Percentiles rank a stretch among this genome's conserved stretches.
phyloP scores from a whole-genome alignment of 345 rosid genomes.

The Diplotaxis tenuifolia region DNA sequence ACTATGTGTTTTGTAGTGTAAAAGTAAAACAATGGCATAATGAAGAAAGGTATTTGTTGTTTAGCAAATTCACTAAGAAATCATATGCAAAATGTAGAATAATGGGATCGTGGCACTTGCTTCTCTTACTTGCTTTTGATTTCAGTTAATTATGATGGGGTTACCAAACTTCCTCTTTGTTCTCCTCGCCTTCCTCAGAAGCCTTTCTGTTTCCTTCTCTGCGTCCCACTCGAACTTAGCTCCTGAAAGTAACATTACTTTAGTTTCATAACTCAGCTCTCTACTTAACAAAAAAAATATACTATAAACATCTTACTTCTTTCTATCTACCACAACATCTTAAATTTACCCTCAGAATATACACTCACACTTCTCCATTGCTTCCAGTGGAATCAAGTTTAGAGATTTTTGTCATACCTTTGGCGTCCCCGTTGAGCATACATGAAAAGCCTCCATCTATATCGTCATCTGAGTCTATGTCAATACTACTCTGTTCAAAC shows the following conservation, averaged over 20 bases:
- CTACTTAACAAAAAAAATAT: background rate
- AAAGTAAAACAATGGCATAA: background rate
- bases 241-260: conserved; percentile 17
- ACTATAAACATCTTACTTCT: background rate
- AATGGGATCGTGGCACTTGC: background rate
- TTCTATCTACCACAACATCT: background rate
- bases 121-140: conserved; percentile 13
- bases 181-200: conserved; percentile 79
- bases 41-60: background rate
- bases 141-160: conserved; percentile 64
- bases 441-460: background rate
- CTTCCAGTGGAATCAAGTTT: background rate
- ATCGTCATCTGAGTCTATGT: background rate
- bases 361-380: background rate
- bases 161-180: conserved; percentile 57
- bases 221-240: conserved; percentile 47
- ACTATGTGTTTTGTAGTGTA: background rate
- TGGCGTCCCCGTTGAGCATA: background rate
- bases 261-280: background rate
- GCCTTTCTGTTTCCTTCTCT: conserved; percentile 56
- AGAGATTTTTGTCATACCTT: background rate
- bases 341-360: background rate
- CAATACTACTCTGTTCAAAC: background rate
- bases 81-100: background rate
- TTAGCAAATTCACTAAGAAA: background rate